Base-by-base conservation (phyloP, 2,329 filamentous ascomycete species). In the Waltergamsia citrina region DNA sequence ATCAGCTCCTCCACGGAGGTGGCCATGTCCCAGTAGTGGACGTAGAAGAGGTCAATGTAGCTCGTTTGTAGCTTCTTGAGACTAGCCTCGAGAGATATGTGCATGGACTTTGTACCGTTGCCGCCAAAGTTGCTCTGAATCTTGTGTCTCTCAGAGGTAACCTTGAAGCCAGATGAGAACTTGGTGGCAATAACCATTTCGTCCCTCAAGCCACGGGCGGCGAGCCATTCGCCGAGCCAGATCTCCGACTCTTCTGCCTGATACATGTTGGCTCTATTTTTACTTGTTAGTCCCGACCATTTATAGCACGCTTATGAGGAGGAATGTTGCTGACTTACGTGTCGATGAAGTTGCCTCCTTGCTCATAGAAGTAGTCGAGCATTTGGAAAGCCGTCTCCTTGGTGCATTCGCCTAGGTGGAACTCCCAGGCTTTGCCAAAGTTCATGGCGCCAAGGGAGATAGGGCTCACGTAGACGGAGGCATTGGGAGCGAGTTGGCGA, bases 331-430 rank as follows among this genome's bases (percentile, higher is more conserved):
- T 8, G 19, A 24, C 7, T 9, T n/a, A 37, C 1, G 71, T 78
- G 46, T 79, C 74, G 44, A 79, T 73, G 49, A 78, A 77, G 52
- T 78, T 78, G 4, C 74, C 74, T 3, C 73, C 74, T 1, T 62
- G 54, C 10, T 59, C 57, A 35, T 59, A 65, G 52, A 65, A 78
- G 35, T 60, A 60, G 39, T 78, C 72, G 1, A 78, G 59, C n/a
- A 79, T 59, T 24, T 61, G 58, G 44, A 75, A 75, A 2, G 67
- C 53, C 8, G 57, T 49, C 28, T 69, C 63, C 45, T 76, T 74
- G 49, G 24, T 29, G 21, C 37, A 36, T 16, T 36, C 27, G 24
- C 43, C 45, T 6, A 44, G 38, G 4, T 38, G n/a, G 1, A 36
- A 32, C 16, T 32, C 34, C 44, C 45, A 49, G 4, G 41, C 35